Evolutionary conservation across 805 yeast species (phyloP).

Genomic region (Cyberlindnera misumaiensis): DNA sequence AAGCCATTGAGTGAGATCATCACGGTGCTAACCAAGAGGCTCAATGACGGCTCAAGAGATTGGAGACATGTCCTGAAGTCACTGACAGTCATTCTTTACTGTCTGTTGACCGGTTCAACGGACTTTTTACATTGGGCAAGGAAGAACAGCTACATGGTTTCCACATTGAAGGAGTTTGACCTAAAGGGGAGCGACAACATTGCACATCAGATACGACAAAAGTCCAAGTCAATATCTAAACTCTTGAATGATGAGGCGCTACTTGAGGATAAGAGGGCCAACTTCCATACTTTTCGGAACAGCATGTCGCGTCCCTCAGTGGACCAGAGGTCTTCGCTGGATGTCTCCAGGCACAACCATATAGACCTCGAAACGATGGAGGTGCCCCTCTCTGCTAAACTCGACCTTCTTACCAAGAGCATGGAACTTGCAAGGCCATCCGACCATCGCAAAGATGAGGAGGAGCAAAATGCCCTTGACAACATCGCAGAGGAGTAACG

Average conservation of each 20-base stretch:
- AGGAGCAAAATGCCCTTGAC: background rate
- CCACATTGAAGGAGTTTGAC: conserved; percentile 25
- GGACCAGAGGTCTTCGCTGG: conserved; percentile 23
- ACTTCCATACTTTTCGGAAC: conserved; percentile 33
- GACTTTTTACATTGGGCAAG: conserved; percentile 43
- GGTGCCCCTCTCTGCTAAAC: no score
- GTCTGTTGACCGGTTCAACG: conserved; percentile 47
- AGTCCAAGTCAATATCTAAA: conserved; percentile 28
- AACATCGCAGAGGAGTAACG: background rate
- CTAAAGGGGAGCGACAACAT: conserved; percentile 21
- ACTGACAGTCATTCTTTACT: conserved; percentile 43
- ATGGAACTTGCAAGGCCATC: no score
- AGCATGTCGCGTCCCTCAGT: conserved; percentile 37
- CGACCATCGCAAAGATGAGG: background rate
- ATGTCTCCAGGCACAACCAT: conserved; percentile 10
- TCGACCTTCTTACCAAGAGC: no score
- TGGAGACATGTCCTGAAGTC: conserved; percentile 41
- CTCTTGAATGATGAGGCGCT: conserved; percentile 27
- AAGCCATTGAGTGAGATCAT: conserved; percentile 34
- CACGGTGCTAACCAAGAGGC: conserved; percentile 33
- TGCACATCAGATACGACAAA: conserved; percentile 31
- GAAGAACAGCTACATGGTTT: conserved; percentile 30
- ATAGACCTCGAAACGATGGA: no score
- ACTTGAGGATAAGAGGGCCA: conserved; percentile 33
- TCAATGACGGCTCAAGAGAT: conserved; percentile 27